Conservation (phyloP, 495 filamentous ascomycete genomes). For the Aspergillus sparsus region DNA sequence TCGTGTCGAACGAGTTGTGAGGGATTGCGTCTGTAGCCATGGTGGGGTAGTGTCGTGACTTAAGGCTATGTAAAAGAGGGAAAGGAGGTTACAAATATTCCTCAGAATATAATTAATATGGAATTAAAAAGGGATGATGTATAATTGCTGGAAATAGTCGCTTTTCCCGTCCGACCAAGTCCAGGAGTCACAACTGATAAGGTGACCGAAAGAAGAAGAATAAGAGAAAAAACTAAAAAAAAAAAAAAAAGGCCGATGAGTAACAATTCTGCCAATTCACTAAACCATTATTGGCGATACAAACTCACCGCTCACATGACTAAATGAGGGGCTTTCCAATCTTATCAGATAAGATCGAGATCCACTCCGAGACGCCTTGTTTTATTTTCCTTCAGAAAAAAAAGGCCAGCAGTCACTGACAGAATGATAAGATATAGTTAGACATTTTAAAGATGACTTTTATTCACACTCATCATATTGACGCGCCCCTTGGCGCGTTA, state of each 20-base stretch:
- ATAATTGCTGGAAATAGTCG: constrained; percentile 9
- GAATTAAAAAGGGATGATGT: background rate
- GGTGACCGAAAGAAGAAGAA: constrained; percentile 1
- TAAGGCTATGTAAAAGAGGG: background rate
- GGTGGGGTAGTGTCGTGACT: constrained; percentile 11
- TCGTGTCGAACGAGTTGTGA: constrained; percentile 63
- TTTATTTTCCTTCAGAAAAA: background rate
- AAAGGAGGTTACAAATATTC: background rate
- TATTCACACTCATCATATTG: no score
- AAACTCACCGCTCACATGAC: constrained; percentile 25
- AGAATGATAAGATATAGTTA: no score
- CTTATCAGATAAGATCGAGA: constrained; percentile 24
- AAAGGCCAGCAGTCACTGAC: background rate
- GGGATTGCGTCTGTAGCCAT: constrained; percentile 38
- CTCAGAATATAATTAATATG: background rate
- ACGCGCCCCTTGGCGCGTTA: no score
- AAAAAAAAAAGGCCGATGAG: constrained; percentile 17
- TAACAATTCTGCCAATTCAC: constrained; percentile 17
- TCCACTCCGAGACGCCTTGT: background rate
- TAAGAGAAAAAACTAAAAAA: constrained; percentile 1
- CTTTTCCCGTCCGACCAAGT: constrained; percentile 14
- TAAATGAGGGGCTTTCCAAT: constrained; percentile 16
- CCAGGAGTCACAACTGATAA: constrained; percentile 16
- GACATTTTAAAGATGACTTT: no score
- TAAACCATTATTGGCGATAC: constrained; percentile 14